Conservation (phyloP, 2,329 filamentous ascomycete species). For the Sordariomycetes sp. region DNA sequence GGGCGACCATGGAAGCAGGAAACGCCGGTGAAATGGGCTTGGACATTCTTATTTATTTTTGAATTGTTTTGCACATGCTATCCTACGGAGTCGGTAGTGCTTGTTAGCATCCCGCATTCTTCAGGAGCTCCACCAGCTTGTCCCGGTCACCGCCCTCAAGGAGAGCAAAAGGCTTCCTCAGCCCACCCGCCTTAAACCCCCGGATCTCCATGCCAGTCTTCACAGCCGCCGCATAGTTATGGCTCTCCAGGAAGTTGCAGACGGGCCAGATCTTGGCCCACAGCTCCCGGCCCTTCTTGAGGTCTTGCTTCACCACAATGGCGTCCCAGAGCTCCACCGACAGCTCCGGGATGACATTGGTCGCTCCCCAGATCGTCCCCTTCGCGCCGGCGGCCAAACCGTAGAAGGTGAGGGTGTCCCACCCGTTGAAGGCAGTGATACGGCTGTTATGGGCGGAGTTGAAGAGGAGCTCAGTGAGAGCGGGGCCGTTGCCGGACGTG, state of each 20-base stretch:
- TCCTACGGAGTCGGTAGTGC: not conserved
- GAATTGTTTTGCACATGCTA: not conserved
- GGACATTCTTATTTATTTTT: too few species aligned
- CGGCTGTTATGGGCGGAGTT: conserved; percentile 15
- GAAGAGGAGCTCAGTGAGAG: conserved; percentile 36
- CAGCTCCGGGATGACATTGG: conserved; percentile 38
- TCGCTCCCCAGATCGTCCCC: conserved; percentile 38
- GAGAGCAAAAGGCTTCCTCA: conserved; percentile 36
- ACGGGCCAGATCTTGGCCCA: conserved; percentile 38
- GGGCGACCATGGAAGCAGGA: too few species aligned
- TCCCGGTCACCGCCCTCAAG: conserved; percentile 17
- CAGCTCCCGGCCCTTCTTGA: conserved; percentile 29
- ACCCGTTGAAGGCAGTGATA: conserved; percentile 39
- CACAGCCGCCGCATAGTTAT: conserved; percentile 33
- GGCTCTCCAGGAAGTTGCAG: conserved; percentile 36
- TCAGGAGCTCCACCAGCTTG: conserved; percentile 24
- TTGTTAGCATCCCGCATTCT: conserved; percentile 19
- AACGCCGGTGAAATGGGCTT: too few species aligned
- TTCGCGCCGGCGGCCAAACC: conserved; percentile 36
- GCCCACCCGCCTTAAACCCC: conserved; percentile 31
- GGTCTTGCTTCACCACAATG: conserved; percentile 27
- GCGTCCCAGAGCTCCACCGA: conserved; percentile 35
- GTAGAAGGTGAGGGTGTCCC: conserved; percentile 43
- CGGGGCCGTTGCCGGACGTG: conserved; percentile 38
- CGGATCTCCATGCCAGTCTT: conserved; percentile 38